Base-by-base conservation (phyloP, 108 stramenopile species). In the Aurantiochytrium sp. region DNA sequence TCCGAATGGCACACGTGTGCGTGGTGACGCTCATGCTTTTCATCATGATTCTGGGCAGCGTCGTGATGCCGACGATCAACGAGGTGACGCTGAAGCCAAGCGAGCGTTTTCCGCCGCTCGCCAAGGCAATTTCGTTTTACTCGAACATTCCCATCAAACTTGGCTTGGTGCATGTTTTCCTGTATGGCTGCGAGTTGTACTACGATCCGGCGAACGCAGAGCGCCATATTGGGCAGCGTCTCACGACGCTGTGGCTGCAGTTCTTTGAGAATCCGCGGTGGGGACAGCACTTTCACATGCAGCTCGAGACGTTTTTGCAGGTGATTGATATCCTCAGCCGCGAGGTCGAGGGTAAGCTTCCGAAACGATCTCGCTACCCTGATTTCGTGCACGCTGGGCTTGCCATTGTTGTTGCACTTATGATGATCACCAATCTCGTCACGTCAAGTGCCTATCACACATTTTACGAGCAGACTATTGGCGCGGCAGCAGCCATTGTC, bases 261-360 rank as follows among this genome's bases (percentile, higher is more conserved):
- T 83, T 83, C 25, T 83, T 83, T 21, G 47, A 83, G 73, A 45
- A 83, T 43, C 73, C 44, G 47, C 73, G 73, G 5, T 83, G 73
- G 73, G 73, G 73, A 19, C 73, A 83, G 49, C 73, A 83, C 73
- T 51, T 83, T 83, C 73, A 83, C 49, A 83, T 83, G 73, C 73
- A 83, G 49, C 21, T 83, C n/a, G 73, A 83, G 25, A 83, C 73
- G 6, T 19, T 28, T 5, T 43, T 83, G 23, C 73, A 83, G 49
- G 49, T 83, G 16, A 21, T 51, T 5, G 73, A 83, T 21, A 51
- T 83, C 44, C 44, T 83, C 25, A n/a, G 23, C 23, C 21, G 44
- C 23, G 73, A 83, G 8, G 73, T 14, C 21, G 44, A 51, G 5
- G 23, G 49, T 10, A n/a, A 51, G 44, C 10, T 10, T 14, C 28